These are phyloP conservation scores for Cryphonectria japonica DNA, from an alignment of 2,329 filamentous ascomycete genomes.

Conservation along the genomic window DNA sequence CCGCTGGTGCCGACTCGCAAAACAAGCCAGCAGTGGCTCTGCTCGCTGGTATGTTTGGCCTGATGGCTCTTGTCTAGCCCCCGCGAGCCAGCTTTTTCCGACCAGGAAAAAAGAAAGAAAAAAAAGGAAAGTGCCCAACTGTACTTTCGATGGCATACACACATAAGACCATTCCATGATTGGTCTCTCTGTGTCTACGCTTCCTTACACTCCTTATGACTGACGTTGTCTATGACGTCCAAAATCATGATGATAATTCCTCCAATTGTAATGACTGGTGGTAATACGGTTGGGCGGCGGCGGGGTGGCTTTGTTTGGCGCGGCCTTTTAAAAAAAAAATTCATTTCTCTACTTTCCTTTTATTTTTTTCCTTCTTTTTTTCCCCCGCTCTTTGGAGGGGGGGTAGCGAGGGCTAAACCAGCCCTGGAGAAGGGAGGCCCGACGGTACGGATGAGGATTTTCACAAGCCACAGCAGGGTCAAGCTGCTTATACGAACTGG, in stretches of 20 bases:
- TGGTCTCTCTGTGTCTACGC: slow-evolving; percentile 9
- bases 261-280: not conserved
- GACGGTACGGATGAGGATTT: not conserved
- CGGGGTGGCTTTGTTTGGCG: not conserved
- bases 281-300: slow-evolving; percentile 2
- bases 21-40: slow-evolving; percentile 42
- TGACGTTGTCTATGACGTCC: not conserved
- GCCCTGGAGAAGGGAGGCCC: not conserved
- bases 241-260: slow-evolving; percentile 11
- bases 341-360: not conserved
- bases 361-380: not conserved
- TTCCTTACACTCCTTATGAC: slow-evolving; percentile 26
- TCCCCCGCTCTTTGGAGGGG: not conserved
- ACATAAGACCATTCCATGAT: not conserved
- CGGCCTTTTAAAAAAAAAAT: not conserved
- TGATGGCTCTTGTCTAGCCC: slow-evolving; percentile 42
- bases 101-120: not conserved
- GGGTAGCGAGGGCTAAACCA: not conserved
- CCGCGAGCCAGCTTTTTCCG: not conserved
- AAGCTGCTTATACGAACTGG: slow-evolving; percentile 5
- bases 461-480: slow-evolving; percentile 2
- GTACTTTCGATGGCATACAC: not conserved
- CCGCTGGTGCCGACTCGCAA: slow-evolving; percentile 39
- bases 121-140: not conserved
- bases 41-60: slow-evolving; percentile 44